Base-by-base conservation (phyloP, 257 asterid species). In the Hygrophila difformis region DNA sequence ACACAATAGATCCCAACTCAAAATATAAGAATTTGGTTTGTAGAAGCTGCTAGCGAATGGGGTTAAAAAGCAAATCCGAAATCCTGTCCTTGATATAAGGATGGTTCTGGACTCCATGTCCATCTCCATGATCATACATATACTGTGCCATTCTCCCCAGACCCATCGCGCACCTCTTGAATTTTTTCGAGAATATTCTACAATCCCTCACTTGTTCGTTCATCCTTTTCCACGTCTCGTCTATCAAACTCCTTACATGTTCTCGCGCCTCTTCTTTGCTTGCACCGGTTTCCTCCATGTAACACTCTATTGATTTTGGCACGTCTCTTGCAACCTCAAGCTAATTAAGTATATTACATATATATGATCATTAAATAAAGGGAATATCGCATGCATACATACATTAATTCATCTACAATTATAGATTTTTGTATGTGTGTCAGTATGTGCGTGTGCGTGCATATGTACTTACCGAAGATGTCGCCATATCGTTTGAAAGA, bases 51-150 rank as follows among this genome's bases (percentile, higher is more conserved):
- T 43, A 43, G 18, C 7, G 28, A 14, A 71, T 52, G 6, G 84
- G 70, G 15, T 73, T 40, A 23, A 76, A 65, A 10, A 76, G 23
- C 39, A 73, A n/a, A 2, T 59, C 49, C 0, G n/a, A 19, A 39
- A 76, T 67, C 10, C 39, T 60, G 1, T 59, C 37, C 22, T 17
- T 65, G 1, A 67, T 65, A 4, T 41, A 12, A 5, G 50, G 44
- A 53, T 54, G 45, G 12, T 66, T 66, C 33, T 13, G n/a, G n/a
- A n/a, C 17, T 0, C 88, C 88, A 37, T 60, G 69, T 0, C 84
- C 88, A 60, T 78, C 93, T 47, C 82, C 93, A 35, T 66, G 18
- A 19, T 75, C 67, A 39, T 81, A 78, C 53, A 81, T 56, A 22
- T 55, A 65, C 7, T 69, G 77, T 6, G 82, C 74, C 71, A 68